These are phyloP conservation scores for Reutealis trisperma DNA, from an alignment of 345 rosid genomes.

Conservation along the genomic window DNA sequence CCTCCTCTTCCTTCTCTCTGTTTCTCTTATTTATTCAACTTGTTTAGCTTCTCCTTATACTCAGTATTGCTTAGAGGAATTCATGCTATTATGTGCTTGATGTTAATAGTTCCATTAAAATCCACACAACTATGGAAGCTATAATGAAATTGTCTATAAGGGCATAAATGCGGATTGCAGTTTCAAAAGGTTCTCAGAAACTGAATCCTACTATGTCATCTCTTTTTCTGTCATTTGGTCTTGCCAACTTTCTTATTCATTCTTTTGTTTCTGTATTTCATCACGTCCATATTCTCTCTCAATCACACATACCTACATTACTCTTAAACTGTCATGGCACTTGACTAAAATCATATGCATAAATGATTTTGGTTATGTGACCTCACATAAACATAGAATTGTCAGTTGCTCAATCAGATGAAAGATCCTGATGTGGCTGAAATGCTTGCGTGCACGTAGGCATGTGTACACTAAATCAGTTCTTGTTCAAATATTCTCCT, in stretches of 20 bases:
- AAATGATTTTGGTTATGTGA: no score
- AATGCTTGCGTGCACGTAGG: background rate
- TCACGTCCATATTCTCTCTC: background rate
- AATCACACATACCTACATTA: background rate
- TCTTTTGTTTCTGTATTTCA: background rate
- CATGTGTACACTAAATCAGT: background rate
- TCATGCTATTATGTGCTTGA: background rate
- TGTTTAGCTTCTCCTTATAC: background rate
- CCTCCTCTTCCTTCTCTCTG: background rate
- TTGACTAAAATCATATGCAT: background rate
- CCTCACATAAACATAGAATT: background rate
- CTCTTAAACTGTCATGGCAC: background rate
- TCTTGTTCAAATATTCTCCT: background rate
- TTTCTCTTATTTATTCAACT: background rate
- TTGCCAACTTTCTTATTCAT: background rate
- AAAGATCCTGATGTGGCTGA: background rate
- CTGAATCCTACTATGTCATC: background rate
- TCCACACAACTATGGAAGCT: background rate
- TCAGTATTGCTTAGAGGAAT: background rate
- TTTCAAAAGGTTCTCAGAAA: background rate
- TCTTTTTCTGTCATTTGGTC: background rate
- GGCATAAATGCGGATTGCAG: background rate
- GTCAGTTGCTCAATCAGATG: background rate
- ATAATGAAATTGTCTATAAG: background rate
- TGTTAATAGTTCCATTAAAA: background rate